Conservation (phyloP, 345 rosid species). For the Brassica juncea region DNA sequence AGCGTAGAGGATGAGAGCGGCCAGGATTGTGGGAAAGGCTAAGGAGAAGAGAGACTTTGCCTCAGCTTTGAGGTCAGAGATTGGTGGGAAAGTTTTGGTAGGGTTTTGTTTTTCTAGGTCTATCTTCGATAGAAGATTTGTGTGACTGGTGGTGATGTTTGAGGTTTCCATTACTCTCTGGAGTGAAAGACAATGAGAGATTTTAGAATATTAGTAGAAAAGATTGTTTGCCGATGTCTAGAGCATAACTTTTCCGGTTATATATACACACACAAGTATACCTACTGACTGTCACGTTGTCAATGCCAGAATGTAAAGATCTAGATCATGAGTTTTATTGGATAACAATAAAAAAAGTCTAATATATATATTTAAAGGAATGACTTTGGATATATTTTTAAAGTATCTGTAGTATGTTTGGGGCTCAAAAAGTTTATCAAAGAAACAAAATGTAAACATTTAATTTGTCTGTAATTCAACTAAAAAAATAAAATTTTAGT, state of each 20-base stretch:
- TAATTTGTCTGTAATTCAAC: not conserved
- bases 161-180: slow-evolving; percentile 27
- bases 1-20: slow-evolving; percentile 82
- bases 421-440: not conserved
- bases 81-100: slow-evolving; percentile 17
- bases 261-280: not conserved
- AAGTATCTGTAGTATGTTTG: not conserved
- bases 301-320: not conserved
- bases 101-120: slow-evolving; percentile 33
- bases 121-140: slow-evolving; percentile 9
- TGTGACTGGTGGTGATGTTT: not conserved
- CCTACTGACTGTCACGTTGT: not conserved
- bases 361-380: not conserved
- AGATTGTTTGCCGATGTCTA: not conserved
- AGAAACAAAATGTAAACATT: not conserved
- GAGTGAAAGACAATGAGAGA: slow-evolving; percentile 3
- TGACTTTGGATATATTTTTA: not conserved
- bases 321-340: not conserved
- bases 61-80: slow-evolving; percentile 52
- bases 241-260: not conserved
- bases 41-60: slow-evolving; percentile 67
- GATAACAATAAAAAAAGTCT: not conserved
- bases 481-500: not conserved
- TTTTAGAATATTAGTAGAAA: not conserved
- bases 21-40: slow-evolving; percentile 78